A percentile compares a stretch with the other conserved stretches of the same genome.
phyloP scores from a whole-genome alignment of 73 alveolate genomes.

The Paramecium biaurelia region DNA sequence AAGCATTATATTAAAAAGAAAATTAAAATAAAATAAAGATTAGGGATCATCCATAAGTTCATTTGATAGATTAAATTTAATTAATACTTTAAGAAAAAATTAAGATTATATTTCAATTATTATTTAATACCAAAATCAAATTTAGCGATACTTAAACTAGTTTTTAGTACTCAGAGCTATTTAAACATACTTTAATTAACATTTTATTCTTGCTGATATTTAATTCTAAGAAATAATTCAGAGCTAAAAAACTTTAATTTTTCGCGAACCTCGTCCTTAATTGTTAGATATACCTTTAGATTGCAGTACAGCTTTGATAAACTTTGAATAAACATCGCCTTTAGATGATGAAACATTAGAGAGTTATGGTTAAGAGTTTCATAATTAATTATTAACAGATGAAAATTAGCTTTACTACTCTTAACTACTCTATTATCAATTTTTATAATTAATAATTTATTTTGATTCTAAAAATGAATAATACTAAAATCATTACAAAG shows the following conservation, averaged over 20 bases:
- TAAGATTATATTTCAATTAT: neutral
- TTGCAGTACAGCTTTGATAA: neutral
- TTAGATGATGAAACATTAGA: neutral
- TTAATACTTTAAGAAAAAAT: neutral
- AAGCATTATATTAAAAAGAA: neutral
- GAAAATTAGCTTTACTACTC: neutral
- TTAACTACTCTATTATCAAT: neutral
- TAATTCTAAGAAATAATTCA: neutral
- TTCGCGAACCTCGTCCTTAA: neutral
- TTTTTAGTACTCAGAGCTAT: neutral
- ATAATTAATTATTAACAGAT: neutral
- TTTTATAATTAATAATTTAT: neutral
- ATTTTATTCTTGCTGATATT: neutral
- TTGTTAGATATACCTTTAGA: neutral
- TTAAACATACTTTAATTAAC: neutral
- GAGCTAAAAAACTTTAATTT: neutral
- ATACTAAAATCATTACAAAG: neutral
- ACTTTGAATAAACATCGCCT: neutral
- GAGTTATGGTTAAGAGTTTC: neutral
- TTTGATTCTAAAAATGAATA: neutral
- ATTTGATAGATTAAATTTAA: neutral
- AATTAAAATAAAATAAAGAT: neutral
- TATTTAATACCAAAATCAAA: neutral
- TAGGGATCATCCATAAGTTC: neutral
- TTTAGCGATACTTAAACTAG: neutral